A percentile compares a stretch with the other conserved stretches of the same genome.
Evolutionary conservation across 2,329 filamentous ascomycete genomes (phyloP).

Genomic region (Aspergillus quadrilineatus): DNA sequence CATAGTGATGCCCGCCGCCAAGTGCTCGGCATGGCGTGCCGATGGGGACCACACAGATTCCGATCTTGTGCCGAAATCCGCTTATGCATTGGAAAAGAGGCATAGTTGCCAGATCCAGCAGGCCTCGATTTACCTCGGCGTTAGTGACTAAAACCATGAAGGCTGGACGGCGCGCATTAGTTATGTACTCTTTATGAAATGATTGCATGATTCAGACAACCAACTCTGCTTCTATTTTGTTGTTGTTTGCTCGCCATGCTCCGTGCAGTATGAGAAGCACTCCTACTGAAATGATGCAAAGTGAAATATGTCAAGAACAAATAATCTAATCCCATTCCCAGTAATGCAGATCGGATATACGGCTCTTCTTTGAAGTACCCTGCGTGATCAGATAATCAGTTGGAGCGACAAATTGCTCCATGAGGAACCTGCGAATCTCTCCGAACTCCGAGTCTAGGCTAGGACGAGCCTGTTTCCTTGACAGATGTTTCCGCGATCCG

Average conservation of each 20-base stretch:
- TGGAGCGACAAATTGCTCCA: slow-evolving; percentile 14
- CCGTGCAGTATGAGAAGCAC: no score
- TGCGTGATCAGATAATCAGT: slow-evolving; percentile 13
- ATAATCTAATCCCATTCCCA: neutral
- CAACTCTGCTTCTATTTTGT: neutral
- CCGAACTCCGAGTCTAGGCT: slow-evolving; percentile 24
- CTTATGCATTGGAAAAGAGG: slow-evolving; percentile 7
- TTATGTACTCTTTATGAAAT: neutral
- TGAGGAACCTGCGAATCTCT: slow-evolving; percentile 14
- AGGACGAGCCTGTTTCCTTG: neutral
- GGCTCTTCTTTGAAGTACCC: slow-evolving; percentile 4
- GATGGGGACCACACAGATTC: slow-evolving; percentile 1
- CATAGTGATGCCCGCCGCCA: neutral
- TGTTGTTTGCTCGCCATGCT: neutral
- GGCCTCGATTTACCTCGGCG: neutral
- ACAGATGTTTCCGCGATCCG: slow-evolving; percentile 18
- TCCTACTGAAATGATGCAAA: no score
- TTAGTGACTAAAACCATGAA: neutral
- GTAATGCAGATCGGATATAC: slow-evolving; percentile 14
- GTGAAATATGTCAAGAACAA: no score
- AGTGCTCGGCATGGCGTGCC: slow-evolving; percentile 20
- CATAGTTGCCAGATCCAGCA: slow-evolving; percentile 10
- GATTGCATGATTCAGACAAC: neutral
- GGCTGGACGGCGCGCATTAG: neutral
- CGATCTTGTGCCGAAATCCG: slow-evolving; percentile 15